phyloP scores from a whole-genome alignment of 495 filamentous ascomycete genomes.

The Aspergillus egyptiacus region DNA sequence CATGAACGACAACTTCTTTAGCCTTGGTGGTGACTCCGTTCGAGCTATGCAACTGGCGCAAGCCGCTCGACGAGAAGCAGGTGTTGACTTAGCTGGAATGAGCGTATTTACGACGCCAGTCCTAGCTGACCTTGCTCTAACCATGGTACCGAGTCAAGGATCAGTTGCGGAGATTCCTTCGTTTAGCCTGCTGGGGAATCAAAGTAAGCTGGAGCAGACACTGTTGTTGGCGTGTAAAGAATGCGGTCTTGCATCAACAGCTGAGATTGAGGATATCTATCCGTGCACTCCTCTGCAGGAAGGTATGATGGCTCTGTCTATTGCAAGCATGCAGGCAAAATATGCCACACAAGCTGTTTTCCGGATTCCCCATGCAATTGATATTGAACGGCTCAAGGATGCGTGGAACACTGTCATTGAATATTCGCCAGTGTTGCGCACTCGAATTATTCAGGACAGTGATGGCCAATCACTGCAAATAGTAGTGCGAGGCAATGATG shows the following conservation, averaged over 20 bases:
- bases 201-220: no score
- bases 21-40: conserved; percentile 33
- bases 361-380: conserved; percentile 7
- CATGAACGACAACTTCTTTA: conserved; percentile 21
- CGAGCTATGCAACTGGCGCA: conserved; percentile 28
- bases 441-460: conserved; percentile 28
- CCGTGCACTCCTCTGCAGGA: conserved; percentile 8
- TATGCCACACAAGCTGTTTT: no score
- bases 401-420: conserved; percentile 34
- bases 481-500: no score
- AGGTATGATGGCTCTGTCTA: neutral
- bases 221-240: no score
- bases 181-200: neutral
- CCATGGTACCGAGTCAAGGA: neutral
- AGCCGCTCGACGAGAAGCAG: no score
- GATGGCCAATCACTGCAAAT: neutral
- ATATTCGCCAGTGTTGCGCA: conserved; percentile 34
- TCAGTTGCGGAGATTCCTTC: neutral
- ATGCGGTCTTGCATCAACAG: neutral
- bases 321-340: no score
- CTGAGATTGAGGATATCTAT: conserved; percentile 5
- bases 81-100: no score
- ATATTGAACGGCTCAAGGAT: conserved; percentile 27
- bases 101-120: no score
- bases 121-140: no score